Evolutionary conservation across 2,329 filamentous ascomycete genomes (phyloP).

Genomic region (Trichoderma sp.): DNA sequence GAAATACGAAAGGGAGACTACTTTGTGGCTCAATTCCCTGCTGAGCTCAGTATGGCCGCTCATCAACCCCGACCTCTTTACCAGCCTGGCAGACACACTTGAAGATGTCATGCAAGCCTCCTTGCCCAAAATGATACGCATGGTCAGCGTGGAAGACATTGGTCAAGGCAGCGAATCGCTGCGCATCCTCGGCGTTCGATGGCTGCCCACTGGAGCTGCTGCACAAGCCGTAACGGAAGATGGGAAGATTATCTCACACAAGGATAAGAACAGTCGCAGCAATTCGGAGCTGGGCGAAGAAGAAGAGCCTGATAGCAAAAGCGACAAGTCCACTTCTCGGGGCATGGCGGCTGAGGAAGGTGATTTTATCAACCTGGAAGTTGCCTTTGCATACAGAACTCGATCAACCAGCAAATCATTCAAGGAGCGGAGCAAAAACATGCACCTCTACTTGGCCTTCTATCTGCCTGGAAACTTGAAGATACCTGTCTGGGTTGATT

Average conservation of each 20-base stretch:
- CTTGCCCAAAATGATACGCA: conserved; percentile 64
- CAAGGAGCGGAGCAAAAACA: conserved; percentile 64
- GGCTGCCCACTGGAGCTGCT: conserved; percentile 69
- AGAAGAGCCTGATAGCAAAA: conserved; percentile 34
- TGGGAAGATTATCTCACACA: conserved; percentile 49
- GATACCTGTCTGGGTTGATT: conserved; percentile 69
- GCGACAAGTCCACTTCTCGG: conserved; percentile 40
- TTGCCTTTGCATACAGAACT: conserved; percentile 70
- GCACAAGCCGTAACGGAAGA: conserved; percentile 57
- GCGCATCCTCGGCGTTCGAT: conserved; percentile 67
- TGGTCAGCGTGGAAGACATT: conserved; percentile 73
- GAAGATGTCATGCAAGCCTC: conserved; percentile 81
- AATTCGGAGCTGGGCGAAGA: conserved; percentile 25
- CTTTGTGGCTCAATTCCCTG: conserved; percentile 70
- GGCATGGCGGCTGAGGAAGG: conserved; percentile 75
- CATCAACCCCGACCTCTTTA: conserved; percentile 72
- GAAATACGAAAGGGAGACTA: conserved; percentile 56
- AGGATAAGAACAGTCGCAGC: conserved; percentile 31
- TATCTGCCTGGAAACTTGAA: conserved; percentile 58
- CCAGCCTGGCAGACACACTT: conserved; percentile 64
- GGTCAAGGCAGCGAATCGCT: conserved; percentile 71
- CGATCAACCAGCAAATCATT: conserved; percentile 59
- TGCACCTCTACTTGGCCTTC: conserved; percentile 68
- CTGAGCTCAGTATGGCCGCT: conserved; percentile 69
- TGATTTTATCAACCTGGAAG: conserved; percentile 73